Evolutionary conservation across 495 filamentous ascomycete genomes (phyloP).

Genomic region (Penicillium malachiteum): DNA sequence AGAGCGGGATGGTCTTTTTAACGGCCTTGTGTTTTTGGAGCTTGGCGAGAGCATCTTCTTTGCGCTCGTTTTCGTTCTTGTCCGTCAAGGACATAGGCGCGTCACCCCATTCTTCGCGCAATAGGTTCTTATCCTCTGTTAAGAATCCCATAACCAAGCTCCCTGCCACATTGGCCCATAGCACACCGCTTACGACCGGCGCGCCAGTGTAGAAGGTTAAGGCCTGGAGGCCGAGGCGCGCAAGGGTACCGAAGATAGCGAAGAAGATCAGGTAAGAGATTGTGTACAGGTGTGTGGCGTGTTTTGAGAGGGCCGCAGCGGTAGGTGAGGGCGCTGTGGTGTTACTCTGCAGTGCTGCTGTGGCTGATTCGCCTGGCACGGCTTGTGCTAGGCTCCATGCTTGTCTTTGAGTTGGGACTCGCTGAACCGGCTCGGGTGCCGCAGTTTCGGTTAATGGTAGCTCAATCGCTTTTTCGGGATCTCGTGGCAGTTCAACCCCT

Average conservation of each 20-base stretch:
- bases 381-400: constrained; percentile 11
- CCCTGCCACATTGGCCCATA: constrained; percentile 93
- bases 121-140: constrained; percentile 73
- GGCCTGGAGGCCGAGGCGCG: constrained; percentile 77
- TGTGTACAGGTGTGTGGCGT: constrained; percentile 72
- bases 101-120: constrained; percentile 62
- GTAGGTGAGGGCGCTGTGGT: constrained; percentile 4
- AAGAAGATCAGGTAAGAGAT: constrained; percentile 83
- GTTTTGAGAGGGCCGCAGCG: constrained; percentile 41
- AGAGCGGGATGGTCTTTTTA: constrained; percentile 86
- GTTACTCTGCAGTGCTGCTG: constrained; percentile 1
- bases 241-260: constrained; percentile 81
- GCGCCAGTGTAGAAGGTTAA: constrained; percentile 79
- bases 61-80: background rate
- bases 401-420: constrained; percentile 9
- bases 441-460: constrained; percentile 15
- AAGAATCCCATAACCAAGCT: constrained; percentile 84
- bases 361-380: background rate
- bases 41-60: constrained; percentile 28
- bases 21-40: constrained; percentile 32
- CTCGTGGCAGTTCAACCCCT: background rate
- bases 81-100: background rate
- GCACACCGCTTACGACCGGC: constrained; percentile 67
- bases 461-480: constrained; percentile 6
- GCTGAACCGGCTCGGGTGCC: constrained; percentile 14